Percentiles rank a stretch among this genome's conserved stretches.
These are phyloP conservation scores for Chytriomyces sp. DNA, from an alignment of 192 early-diverging fungal genomes.

Conservation along the genomic window DNA sequence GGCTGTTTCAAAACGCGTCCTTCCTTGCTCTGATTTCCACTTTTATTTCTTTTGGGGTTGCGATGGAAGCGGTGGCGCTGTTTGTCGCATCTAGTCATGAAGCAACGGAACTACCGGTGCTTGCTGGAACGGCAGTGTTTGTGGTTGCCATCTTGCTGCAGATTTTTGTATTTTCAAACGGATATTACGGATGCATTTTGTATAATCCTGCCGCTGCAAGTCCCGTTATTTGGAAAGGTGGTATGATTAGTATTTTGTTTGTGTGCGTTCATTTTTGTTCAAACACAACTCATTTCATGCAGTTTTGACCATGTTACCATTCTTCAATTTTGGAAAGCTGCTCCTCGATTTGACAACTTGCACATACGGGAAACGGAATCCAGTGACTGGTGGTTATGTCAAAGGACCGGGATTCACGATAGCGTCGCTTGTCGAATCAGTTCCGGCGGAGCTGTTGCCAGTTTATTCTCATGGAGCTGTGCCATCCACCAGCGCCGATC, in stretches of 20 bases:
- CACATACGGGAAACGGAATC: conserved; percentile 42
- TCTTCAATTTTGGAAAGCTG: conserved; percentile 58
- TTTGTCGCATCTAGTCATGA: conserved; percentile 64
- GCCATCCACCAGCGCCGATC: conserved; percentile 63
- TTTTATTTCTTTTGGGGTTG: conserved; percentile 67
- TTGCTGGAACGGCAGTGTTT: conserved; percentile 73
- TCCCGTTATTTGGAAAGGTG: conserved; percentile 21
- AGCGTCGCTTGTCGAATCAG: conserved; percentile 50
- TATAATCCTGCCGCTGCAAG: conserved; percentile 32
- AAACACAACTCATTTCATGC: conserved; percentile 46
- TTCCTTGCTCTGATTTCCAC: conserved; percentile 50
- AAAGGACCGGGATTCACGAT: conserved; percentile 65
- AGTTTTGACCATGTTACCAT: conserved; percentile 31
- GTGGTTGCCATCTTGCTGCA: conserved; percentile 69
- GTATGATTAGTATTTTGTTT: not conserved
- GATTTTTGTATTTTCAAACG: conserved; percentile 43
- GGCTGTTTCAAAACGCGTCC: conserved; percentile 55
- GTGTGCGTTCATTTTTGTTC: conserved; percentile 58
- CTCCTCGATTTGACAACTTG: conserved; percentile 68
- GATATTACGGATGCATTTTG: conserved; percentile 35
- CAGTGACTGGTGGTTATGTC: conserved; percentile 56
- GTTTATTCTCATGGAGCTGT: conserved; percentile 47
- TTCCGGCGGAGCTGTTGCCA: conserved; percentile 52
- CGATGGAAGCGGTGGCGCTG: conserved; percentile 66
- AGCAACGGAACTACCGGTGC: conserved; percentile 49